phyloP scores from a whole-genome alignment of 208 protist genomes.

The Acanthamoeba sp. region DNA sequence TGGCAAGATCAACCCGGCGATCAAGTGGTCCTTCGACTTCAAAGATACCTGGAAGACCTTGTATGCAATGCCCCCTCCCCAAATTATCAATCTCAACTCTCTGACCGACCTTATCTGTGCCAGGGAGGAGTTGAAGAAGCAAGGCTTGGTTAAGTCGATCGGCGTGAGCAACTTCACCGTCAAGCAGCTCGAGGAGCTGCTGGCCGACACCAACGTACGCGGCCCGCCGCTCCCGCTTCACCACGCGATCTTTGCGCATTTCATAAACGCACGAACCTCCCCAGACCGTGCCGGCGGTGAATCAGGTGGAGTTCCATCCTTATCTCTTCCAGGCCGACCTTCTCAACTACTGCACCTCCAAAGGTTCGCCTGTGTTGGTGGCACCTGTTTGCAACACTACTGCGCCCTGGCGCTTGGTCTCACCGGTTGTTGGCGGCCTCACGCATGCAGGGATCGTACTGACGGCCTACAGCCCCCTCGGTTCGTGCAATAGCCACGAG shows the following conservation, averaged over 20 bases:
- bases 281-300: slow-evolving; percentile 38
- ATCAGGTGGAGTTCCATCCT: too few species aligned
- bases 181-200: slow-evolving; percentile 14
- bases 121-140: slow-evolving; percentile 3
- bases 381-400: too few species aligned
- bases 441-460: slow-evolving; percentile 78
- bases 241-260: too few species aligned
- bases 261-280: too few species aligned
- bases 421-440: not conserved
- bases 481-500: not conserved
- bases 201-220: not conserved
- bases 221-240: too few species aligned
- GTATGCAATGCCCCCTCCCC: not conserved
- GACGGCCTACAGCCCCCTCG: slow-evolving; percentile 86
- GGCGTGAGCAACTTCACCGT: slow-evolving; percentile 72
- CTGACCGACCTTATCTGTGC: too few species aligned
- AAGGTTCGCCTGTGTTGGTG: too few species aligned
- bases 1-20: not conserved
- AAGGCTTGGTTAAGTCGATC: slow-evolving; percentile 58
- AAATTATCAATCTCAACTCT: too few species aligned
- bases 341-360: slow-evolving; percentile 10
- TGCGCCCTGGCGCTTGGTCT: too few species aligned
- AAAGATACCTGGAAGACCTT: slow-evolving; percentile 13
- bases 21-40: not conserved
- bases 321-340: slow-evolving; percentile 15